These are phyloP conservation scores for Leccinum rimulosum DNA, from an alignment of 768 basidiomycete species.

Conservation along the genomic window DNA sequence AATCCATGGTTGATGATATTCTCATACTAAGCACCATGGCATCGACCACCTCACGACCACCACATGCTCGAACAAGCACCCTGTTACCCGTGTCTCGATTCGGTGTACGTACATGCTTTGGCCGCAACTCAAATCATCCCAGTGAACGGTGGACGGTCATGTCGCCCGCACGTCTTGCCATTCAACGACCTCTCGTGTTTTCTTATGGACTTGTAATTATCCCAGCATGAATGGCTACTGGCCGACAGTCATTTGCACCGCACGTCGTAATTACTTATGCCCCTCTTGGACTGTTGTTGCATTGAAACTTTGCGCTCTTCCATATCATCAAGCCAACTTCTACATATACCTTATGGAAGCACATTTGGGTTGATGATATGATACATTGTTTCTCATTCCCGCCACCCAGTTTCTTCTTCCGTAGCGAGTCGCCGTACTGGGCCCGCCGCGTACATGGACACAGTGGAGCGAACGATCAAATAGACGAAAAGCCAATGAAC, in stretches of 20 bases:
- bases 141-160: constrained; percentile 13
- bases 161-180: background rate
- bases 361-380: background rate
- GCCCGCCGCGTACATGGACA: background rate
- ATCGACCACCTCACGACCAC: constrained; percentile 6
- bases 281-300: constrained; percentile 11
- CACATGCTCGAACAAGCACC: constrained; percentile 4
- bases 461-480: background rate
- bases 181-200: background rate
- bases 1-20: constrained; percentile 92
- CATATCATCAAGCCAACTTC: background rate
- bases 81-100: background rate
- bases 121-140: background rate
- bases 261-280: constrained; percentile 6
- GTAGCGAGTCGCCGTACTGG: background rate
- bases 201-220: constrained; percentile 15
- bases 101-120: background rate
- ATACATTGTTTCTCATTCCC: constrained; percentile 18
- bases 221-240: constrained; percentile 4
- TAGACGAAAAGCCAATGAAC: background rate
- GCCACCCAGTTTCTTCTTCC: constrained; percentile 10
- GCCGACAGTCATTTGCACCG: background rate
- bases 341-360: background rate
- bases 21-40: constrained; percentile 41
- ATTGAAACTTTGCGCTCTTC: constrained; percentile 3